Evolutionary conservation across 352 stramenopile genomes (phyloP).

Genomic region (Phytophthora agathidicida): DNA sequence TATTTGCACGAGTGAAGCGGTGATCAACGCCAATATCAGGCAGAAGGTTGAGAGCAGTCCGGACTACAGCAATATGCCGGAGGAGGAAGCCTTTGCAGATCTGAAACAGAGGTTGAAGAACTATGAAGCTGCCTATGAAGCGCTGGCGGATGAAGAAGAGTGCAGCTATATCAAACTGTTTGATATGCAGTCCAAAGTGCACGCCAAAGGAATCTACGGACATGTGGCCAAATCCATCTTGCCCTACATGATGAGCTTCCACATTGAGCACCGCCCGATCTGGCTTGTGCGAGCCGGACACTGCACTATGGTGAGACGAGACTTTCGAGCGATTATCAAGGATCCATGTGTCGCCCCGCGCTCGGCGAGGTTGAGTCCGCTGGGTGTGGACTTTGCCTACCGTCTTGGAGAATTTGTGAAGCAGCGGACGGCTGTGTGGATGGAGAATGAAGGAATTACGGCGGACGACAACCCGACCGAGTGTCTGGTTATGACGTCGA

Average conservation of each 20-base stretch:
- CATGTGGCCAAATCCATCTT: conserved; percentile 92
- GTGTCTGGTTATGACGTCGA: conserved; percentile 80
- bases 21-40: conserved; percentile 86
- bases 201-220: conserved; percentile 87
- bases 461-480: conserved; percentile 51
- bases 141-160: conserved; percentile 83
- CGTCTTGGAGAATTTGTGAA: conserved; percentile 93
- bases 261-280: conserved; percentile 93
- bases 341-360: conserved; percentile 78
- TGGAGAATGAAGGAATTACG: conserved; percentile 47
- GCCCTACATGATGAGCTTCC: conserved; percentile 95
- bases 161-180: conserved; percentile 93
- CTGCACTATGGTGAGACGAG: conserved; percentile 69
- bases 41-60: conserved; percentile 80
- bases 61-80: conserved; percentile 81
- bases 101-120: conserved; percentile 87
- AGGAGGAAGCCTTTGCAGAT: conserved; percentile 76
- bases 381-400: conserved; percentile 93
- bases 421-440: conserved; percentile 65
- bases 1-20: conserved; percentile 92
- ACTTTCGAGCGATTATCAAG: conserved; percentile 73
- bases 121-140: conserved; percentile 89
- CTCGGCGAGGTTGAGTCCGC: conserved; percentile 84
- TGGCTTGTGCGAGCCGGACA: conserved; percentile 93
- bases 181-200: conserved; percentile 87